phyloP scores from a whole-genome alignment of 2,329 filamentous ascomycete genomes.

The Nemania bipapillata region DNA sequence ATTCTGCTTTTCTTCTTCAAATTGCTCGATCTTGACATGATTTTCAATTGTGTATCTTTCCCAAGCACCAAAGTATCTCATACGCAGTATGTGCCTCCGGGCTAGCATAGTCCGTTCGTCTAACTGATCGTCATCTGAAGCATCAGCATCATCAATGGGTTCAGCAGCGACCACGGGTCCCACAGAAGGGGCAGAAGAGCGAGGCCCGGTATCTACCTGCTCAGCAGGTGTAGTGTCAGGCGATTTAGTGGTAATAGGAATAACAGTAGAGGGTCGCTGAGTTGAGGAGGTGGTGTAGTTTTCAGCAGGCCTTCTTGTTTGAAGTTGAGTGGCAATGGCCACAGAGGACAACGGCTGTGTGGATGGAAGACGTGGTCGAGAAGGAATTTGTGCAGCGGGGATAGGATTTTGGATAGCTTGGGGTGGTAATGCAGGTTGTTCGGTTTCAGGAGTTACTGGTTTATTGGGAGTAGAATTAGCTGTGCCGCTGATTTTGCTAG shows the following conservation, averaged over 20 bases:
- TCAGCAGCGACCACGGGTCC: conserved; percentile 2
- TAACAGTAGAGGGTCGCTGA: background rate
- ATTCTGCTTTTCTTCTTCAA: conserved; percentile 39
- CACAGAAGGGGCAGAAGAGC: background rate
- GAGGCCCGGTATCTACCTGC: background rate
- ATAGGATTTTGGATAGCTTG: conserved; percentile 5
- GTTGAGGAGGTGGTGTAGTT: background rate
- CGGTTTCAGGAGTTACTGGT: background rate
- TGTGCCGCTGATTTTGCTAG: conserved; percentile 17
- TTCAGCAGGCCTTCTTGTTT: conserved; percentile 8
- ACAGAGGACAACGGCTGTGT: conserved; percentile 17
- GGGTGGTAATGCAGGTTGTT: background rate
- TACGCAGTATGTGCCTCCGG: conserved; percentile 51
- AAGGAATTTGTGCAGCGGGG: conserved; percentile 9
- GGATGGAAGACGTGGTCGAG: conserved; percentile 8
- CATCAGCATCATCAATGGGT: conserved; percentile 19
- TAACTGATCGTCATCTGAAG: conserved; percentile 38
- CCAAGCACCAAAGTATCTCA: conserved; percentile 51
- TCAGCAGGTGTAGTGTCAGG: background rate
- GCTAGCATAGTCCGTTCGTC: conserved; percentile 51
- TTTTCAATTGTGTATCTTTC: conserved; percentile 47
- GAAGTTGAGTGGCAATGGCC: conserved; percentile 17
- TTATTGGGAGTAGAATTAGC: background rate
- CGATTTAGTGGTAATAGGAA: background rate
- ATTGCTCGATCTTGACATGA: conserved; percentile 42